Evolutionary conservation across 2,329 filamentous ascomycete species (phyloP), one percentile per base, ranked within the genome.

Genomic region (Colletotrichum chlorophyti): DNA sequence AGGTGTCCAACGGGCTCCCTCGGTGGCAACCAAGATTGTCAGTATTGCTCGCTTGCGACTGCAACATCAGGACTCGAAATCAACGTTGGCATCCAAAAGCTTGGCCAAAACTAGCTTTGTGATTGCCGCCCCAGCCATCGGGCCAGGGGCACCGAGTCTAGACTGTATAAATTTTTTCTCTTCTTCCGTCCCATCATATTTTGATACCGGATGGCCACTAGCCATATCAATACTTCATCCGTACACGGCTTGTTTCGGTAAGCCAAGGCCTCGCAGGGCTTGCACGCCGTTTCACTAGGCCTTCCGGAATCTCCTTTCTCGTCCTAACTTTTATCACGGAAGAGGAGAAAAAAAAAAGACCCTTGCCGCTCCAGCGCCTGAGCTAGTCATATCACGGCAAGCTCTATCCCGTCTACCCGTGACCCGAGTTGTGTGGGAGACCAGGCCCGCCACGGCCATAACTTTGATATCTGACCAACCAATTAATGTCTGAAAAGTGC

Each of bases 241-340:
- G 40, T 15, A n/a, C 17, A 27, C 24, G 23, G 23, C 43, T 43
- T 32, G 14, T 32, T 55, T 50, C 37, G 52, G 57, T 38, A 50
- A 60, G 14, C 45, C 38, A 57, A 50, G 57, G 29, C 45, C 52
- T 57, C 26, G 40, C 57, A 57, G 51, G 51, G 38, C 51, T 50
- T 57, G 21, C 32, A 32, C 29, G 32, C 15, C 32, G 51, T 60
- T 60, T 60, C 51, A 57, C 48, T 31, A 45, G 50, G 32, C 38
- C 21, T 57, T 17, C 32, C 29, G 31, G 38, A 52, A 49, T 12
- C 51, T 19, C 34, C 52, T 32, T 29, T 24, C 24, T 32, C 43
- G 19, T 29, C 51, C 27, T 32, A 45, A 54, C 19, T 31, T n/a
- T 5, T n/a, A n/a, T n/a, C 43, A 50, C n/a, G 17, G 21, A 32